Evolutionary conservation across 176 grass and related monocot genomes (phyloP), one percentile per base, ranked within the genome.

Genomic region (Typha latifolia): DNA sequence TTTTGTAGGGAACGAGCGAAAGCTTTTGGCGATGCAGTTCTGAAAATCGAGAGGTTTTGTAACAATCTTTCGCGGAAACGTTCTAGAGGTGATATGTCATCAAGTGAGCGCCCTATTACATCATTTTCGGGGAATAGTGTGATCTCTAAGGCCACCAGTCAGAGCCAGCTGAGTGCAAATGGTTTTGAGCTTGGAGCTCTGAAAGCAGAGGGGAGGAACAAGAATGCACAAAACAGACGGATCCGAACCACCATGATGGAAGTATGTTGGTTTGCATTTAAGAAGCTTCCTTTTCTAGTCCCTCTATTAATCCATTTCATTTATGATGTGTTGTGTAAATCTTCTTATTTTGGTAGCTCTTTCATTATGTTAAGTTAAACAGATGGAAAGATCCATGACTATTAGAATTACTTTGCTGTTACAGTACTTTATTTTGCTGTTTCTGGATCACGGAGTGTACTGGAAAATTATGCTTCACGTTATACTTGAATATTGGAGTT

Each of bases 131-230:
- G 91, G 63, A 73, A 81, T 71, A 56, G 32, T 18, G 37, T 43
- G 37, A 56, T 78, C 20, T 71, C 87, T 37, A 90, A 84, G 69
- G 50, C 64, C 50, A 49, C 47, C 21, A 74, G 67, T 57, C 77
- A 88, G 72, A 64, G 70, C 68, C 84, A 87, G 79, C 66, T 74
- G 32, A 82, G 82, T 91, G 71, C 74, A 62, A 72, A 81, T 70
- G 79, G 84, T 71, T 48, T 76, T 15, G 91, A 96, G 66, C 52
- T 78, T 73, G 91, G 82, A 26, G 49, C 82, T 64, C 82, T 66
- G 6, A 96, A 84, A 85, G 57, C 69, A 67, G 91, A 96, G 70
- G 82, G 82, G 52, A 86, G 87, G 65, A 69, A 74, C 64, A 96
- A 85, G 55, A 82, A 72, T 80, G 23, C 67, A 76, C 82, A 78